These are phyloP conservation scores for Castanopsis chinensis DNA, from an alignment of 306 rosid genomes.

Conservation along the genomic window DNA sequence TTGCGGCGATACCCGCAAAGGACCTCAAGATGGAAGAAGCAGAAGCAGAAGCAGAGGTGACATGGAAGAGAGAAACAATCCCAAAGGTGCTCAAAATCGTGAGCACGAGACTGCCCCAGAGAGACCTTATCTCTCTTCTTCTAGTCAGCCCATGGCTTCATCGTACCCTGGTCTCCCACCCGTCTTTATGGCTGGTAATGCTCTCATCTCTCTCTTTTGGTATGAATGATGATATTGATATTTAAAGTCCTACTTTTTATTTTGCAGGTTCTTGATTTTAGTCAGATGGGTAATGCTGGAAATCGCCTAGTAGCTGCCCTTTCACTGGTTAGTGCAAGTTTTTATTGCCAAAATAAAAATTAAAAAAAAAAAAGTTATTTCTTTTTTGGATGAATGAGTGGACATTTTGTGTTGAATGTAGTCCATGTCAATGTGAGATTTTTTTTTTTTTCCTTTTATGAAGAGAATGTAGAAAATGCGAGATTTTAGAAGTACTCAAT, in stretches of 20 bases:
- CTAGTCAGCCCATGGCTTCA: constrained; percentile 61
- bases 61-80: constrained; percentile 69
- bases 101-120: constrained; percentile 46
- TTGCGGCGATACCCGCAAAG: not conserved
- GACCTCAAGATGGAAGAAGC: constrained; percentile 34
- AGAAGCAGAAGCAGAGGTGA: constrained; percentile 10
- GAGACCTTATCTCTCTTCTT: constrained; percentile 57
- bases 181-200: constrained; percentile 61
- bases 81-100: constrained; percentile 63
- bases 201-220: not conserved
- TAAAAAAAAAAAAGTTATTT: no score
- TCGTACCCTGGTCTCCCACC: constrained; percentile 52
- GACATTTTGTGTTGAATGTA: not conserved
- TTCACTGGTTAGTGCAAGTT: constrained; percentile 52
- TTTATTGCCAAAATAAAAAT: not conserved
- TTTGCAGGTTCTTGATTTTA: constrained; percentile 53
- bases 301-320: constrained; percentile 68
- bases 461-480: not conserved
- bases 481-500: not conserved
- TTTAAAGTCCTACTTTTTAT: not conserved
- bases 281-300: constrained; percentile 62
- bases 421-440: no score
- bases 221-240: not conserved
- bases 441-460: no score
- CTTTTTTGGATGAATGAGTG: not conserved